Base-by-base conservation (phyloP, 257 asterid species). In the Nicotiana benthamiana region DNA sequence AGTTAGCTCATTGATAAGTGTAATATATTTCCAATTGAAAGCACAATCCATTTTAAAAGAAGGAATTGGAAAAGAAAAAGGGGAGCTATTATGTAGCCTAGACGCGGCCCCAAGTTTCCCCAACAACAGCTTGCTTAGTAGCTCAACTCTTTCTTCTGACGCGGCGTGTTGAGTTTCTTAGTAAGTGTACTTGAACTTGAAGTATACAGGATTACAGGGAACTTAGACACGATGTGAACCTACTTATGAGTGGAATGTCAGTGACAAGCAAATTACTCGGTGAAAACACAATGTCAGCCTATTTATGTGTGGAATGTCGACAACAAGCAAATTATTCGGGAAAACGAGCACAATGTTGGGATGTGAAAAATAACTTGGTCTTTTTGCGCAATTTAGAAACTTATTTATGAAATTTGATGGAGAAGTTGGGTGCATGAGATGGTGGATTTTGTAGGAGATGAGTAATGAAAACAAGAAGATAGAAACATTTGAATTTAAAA, bases 1-100 rank as follows among this genome's bases (percentile, higher is more conserved):
- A 32, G 93, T 83, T 20, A 95, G 89, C 79, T 93, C 98, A 75
- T 88, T 85, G 76, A 85, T 86, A 75, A 95, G 84, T 56, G 83
- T 63, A 62, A 79, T 80, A 84, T 88, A 76, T 75, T 89, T 95
- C 88, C 90, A 87, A 18, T 9, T 84, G 1, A 78, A 80, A 78
- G 83, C 82, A 53, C 86, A 78, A 83, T 89, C 97, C 97, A 92
- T 93, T 40, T 79, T 24, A 10, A 68, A 67, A 67, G 16, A 67
- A 2, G 75, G 17, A 3, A 18, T 66, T 0, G 4, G 53, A 66
- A 9, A 66, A 18, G 53, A 9, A 34, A 34, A 66, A 16, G 75
- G 53, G 5, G 75, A 36, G 54, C 75, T 67, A 67, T 67, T 65
- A 22, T 9, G 26, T 30, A 17, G 27, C 40, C 27, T 4, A 26